These are phyloP conservation scores for Nicotiana sylvestris DNA, from an alignment of 257 asterid genomes.

Conservation along the genomic window DNA sequence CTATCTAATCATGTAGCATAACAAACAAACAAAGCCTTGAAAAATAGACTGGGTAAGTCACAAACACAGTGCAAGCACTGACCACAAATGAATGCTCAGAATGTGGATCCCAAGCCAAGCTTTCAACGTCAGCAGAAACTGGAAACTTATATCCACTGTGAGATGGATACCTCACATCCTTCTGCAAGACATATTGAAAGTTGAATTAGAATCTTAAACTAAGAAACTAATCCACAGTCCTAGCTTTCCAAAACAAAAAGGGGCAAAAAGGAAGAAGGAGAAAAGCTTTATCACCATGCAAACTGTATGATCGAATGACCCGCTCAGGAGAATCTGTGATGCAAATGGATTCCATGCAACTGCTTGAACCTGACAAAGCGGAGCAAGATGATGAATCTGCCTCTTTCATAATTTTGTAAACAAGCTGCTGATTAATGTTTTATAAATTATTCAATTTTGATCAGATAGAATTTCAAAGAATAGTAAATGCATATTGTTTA, in stretches of 20 bases:
- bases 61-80: constrained; percentile 27
- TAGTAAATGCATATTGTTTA: not conserved
- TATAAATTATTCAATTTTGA: not conserved
- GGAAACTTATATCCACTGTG: constrained; percentile 61
- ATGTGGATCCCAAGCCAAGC: constrained; percentile 94
- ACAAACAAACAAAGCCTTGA: not conserved
- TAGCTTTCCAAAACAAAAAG: not conserved
- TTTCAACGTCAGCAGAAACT: constrained; percentile 74
- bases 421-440: not conserved
- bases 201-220: constrained; percentile 1
- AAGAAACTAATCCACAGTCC: not conserved
- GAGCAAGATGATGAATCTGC: not conserved
- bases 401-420: not conserved
- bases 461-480: not conserved
- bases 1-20: not conserved
- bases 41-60: constrained; percentile 7
- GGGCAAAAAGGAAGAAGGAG: not conserved
- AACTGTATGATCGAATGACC: constrained; percentile 78
- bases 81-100: constrained; percentile 88
- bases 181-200: constrained; percentile 38
- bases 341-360: constrained; percentile 76
- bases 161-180: constrained; percentile 53
- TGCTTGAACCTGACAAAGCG: constrained; percentile 71
- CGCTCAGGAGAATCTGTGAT: constrained; percentile 85
- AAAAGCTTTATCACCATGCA: constrained; percentile 44